Base-by-base conservation (phyloP, 768 basidiomycete species). In the Crepidotus variabilis region DNA sequence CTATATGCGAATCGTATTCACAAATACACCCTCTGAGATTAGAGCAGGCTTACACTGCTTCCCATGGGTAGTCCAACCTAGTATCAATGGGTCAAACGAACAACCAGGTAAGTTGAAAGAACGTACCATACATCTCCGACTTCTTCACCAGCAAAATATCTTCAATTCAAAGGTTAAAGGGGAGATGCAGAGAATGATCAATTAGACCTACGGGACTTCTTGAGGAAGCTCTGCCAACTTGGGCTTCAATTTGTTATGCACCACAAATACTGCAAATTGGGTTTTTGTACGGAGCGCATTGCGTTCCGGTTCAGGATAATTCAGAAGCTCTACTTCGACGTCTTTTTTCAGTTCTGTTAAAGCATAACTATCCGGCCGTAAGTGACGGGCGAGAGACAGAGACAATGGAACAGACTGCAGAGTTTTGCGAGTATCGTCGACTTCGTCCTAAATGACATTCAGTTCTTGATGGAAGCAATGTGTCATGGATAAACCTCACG, bases 211-310 rank as follows among this genome's bases (percentile, higher is more conserved):
- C 89, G 79, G 81, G 23, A 79, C 76, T 57, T 83, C 82, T 1
- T 76, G 62, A 2, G 94, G 90, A 35, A 99, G 73, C 47, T 83
- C 72, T 23, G 85, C 94, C 34, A 86, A 68, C 75, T 99, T 99
- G 32, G 78, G 75, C 74, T 98, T 98, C 58, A 85, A 77, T 75
- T 98, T 98, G 77, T 94, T 92, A 72, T 94, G 91, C 22, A 95
- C 92, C 48, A 98, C 96, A 66, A 98, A 99, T 60, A 98, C 77
- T 1, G 84, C 95, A 58, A 99, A 93, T 68, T 89, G 78, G 23
- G 96, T 94, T 3, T 78, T 75, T 7, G 72, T 69, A 57, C 82
- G 80, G 18, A 86, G 72, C 0, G 80, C 81, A n/a, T 87, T 83
- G 51, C 88, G 86, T 61, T 94, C 86, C 16, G 80, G 71, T 69